phyloP scores from a whole-genome alignment of 176 grass and related monocot genomes.

The Elymus sibiricus region DNA sequence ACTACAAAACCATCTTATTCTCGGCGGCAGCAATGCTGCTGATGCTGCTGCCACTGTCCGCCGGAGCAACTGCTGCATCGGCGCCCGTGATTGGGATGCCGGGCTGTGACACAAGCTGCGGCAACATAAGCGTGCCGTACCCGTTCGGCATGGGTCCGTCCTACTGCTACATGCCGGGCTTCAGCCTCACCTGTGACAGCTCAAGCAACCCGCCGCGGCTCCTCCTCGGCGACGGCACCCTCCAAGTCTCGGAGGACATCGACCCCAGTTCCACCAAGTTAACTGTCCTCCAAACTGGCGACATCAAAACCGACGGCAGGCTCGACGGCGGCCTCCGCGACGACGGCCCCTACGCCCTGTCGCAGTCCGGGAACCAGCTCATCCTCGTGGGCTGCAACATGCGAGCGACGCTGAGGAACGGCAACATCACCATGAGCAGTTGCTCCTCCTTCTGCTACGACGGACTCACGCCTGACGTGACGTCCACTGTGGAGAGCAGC shows the following conservation, averaged over 20 bases:
- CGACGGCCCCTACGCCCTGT: neutral
- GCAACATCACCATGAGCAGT: neutral
- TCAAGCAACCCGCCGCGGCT: neutral
- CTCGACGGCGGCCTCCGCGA: neutral
- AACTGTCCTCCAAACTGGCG: neutral
- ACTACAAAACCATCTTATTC: neutral
- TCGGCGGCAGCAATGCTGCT: neutral
- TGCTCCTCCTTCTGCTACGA: neutral
- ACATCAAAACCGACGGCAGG: neutral
- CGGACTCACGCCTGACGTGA: accelerated
- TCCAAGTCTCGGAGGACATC: neutral
- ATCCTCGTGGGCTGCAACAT: neutral
- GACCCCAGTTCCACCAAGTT: neutral
- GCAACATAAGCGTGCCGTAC: neutral
- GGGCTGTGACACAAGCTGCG: neutral
- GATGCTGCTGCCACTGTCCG: neutral
- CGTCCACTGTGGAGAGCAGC: neutral
- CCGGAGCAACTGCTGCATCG: neutral
- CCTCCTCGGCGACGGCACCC: neutral
- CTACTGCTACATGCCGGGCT: neutral
- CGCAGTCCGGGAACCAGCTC: neutral
- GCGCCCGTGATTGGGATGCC: neutral
- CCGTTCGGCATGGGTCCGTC: neutral
- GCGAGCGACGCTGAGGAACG: neutral
- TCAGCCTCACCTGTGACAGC: neutral